These are phyloP conservation scores for Herpotrichia juniperi DNA, from an alignment of 2,329 filamentous ascomycete genomes.

Conservation along the genomic window DNA sequence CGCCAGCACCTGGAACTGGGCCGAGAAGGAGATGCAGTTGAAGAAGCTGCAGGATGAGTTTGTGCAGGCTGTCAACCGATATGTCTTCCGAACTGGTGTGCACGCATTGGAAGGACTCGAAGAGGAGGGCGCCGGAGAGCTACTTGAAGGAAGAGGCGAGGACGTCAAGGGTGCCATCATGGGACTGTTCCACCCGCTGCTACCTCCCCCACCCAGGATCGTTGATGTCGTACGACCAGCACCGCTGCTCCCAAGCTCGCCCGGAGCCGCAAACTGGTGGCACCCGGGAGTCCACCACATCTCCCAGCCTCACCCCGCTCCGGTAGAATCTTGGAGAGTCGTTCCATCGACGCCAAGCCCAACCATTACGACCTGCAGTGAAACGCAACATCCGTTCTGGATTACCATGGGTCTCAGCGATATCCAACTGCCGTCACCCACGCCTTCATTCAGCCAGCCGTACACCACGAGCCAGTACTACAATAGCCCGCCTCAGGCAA, in stretches of 20 bases:
- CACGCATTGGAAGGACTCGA: conserved; percentile 92
- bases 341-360: conserved; percentile 87
- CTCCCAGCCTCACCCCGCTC: conserved; percentile 68
- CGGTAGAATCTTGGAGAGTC: conserved; percentile 88
- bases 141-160: conserved; percentile 88
- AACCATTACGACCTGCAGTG: conserved; percentile 69
- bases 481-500: conserved; percentile 79
- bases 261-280: conserved; percentile 79
- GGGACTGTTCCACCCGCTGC: conserved; percentile 81
- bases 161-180: conserved; percentile 89
- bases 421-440: conserved; percentile 74
- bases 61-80: conserved; percentile 94
- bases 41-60: conserved; percentile 98
- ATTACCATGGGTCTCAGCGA: conserved; percentile 77
- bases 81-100: conserved; percentile 89
- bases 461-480: conserved; percentile 73
- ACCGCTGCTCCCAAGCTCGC: conserved; percentile 83
- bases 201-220: conserved; percentile 86
- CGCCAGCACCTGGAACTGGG: conserved; percentile 90
- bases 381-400: conserved; percentile 78
- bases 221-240: conserved; percentile 88
- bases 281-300: conserved; percentile 63
- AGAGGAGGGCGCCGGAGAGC: conserved; percentile 93
- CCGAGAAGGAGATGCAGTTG: conserved; percentile 93
- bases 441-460: conserved; percentile 79